Evolutionary conservation across 2,329 filamentous ascomycete species (phyloP).

Genomic region (Hypomyces perniciosus): DNA sequence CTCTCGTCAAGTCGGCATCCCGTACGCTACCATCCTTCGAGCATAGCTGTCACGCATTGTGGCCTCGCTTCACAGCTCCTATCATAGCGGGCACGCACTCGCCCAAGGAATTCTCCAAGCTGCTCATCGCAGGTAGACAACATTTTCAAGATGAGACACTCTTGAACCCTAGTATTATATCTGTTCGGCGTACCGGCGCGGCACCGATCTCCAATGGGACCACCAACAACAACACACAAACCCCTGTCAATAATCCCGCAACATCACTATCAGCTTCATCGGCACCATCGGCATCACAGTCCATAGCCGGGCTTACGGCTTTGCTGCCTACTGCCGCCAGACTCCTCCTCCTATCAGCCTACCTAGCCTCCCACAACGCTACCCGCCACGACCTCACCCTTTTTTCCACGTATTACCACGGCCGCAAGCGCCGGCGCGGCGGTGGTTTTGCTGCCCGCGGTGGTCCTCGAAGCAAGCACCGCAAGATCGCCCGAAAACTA

Average conservation of each 20-base stretch:
- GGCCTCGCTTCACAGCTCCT: slow-evolving; percentile 78
- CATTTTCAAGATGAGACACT: slow-evolving; percentile 69
- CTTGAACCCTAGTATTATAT: slow-evolving; percentile 58
- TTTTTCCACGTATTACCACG: slow-evolving; percentile 66
- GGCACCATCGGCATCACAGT: background rate
- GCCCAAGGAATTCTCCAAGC: slow-evolving; percentile 74
- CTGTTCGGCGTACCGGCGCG: slow-evolving; percentile 16
- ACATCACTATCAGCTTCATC: background rate
- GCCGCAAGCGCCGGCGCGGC: slow-evolving; percentile 43
- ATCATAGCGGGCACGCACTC: slow-evolving; percentile 67
- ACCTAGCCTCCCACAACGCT: slow-evolving; percentile 76
- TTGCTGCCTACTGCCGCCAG: slow-evolving; percentile 68
- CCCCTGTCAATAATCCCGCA: background rate
- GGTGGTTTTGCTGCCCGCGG: slow-evolving; percentile 35
- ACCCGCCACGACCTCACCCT: slow-evolving; percentile 65
- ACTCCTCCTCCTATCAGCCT: slow-evolving; percentile 68
- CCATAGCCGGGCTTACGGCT: slow-evolving; percentile 41
- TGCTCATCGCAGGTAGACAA: slow-evolving; percentile 65
- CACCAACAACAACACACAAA: background rate
- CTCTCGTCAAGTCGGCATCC: slow-evolving; percentile 72
- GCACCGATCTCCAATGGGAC: background rate
- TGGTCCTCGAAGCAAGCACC: slow-evolving; percentile 44
- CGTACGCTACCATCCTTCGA: slow-evolving; percentile 71
- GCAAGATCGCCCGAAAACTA: slow-evolving; percentile 70
- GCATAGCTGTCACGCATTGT: slow-evolving; percentile 66